Conservation (phyloP, 1,139 yeast genomes). For the Debaryomyces robertsiae region DNA sequence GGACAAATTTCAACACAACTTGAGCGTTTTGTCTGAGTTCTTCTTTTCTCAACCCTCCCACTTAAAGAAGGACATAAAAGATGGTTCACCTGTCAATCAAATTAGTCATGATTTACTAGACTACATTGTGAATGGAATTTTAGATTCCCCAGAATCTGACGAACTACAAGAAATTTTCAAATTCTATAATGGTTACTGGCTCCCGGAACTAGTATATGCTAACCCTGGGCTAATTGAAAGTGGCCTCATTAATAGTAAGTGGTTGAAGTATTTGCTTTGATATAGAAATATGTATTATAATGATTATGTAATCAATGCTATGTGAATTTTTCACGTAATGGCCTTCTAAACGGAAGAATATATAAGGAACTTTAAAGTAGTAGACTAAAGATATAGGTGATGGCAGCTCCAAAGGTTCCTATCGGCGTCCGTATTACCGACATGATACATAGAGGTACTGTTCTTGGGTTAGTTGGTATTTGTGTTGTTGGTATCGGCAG, state of each 20-base stretch:
- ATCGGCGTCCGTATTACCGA: slow-evolving; percentile 65
- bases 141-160: slow-evolving; percentile 28
- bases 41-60: slow-evolving; percentile 27
- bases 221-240: slow-evolving; percentile 45
- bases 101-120: slow-evolving; percentile 37
- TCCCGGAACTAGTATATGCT: slow-evolving; percentile 43
- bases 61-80: slow-evolving; percentile 21
- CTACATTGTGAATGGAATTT: slow-evolving; percentile 31
- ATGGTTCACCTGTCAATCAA: slow-evolving; percentile 29
- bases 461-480: slow-evolving; percentile 71
- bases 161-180: slow-evolving; percentile 36
- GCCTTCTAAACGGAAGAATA: background rate
- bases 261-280: slow-evolving; percentile 42
- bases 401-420: slow-evolving; percentile 34
- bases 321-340: slow-evolving; percentile 4
- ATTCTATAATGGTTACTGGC: slow-evolving; percentile 44
- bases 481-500: slow-evolving; percentile 56
- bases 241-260: slow-evolving; percentile 36
- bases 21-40: slow-evolving; percentile 27
- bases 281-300: slow-evolving; percentile 17
- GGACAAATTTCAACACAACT: slow-evolving; percentile 35
- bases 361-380: too few species aligned
- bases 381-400: background rate
- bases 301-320: slow-evolving; percentile 13
- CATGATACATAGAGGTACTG: slow-evolving; percentile 80